Conservation (phyloP, 2,329 filamentous ascomycete species). For the Ophiostoma sp. region DNA sequence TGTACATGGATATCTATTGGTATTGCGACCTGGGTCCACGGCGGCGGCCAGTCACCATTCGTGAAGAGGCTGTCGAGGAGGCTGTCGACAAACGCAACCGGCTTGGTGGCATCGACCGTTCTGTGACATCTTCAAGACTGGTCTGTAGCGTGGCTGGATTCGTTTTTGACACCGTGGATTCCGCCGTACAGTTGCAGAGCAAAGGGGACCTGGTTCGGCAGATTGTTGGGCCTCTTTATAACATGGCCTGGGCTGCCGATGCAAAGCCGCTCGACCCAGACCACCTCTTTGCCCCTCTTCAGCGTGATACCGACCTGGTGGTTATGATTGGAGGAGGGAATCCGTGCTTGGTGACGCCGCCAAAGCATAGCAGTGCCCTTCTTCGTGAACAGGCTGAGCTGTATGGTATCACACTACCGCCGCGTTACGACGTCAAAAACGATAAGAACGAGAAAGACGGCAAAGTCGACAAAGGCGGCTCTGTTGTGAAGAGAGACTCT, state of each 20-base stretch:
- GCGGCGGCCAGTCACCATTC: background rate
- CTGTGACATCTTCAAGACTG: background rate
- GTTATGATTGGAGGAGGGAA: background rate
- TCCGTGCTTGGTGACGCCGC: too few species aligned
- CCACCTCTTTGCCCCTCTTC: background rate
- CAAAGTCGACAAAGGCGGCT: background rate
- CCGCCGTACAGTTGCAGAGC: background rate
- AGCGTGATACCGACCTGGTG: background rate
- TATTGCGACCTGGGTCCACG: background rate
- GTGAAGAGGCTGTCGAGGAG: background rate
- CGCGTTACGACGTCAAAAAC: background rate
- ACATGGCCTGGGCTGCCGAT: background rate
- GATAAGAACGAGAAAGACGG: background rate
- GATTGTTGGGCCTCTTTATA: background rate
- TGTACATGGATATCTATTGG: background rate
- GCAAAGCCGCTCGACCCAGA: background rate
- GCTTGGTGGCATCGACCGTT: too few species aligned
- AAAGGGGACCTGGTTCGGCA: background rate
- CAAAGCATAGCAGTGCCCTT: too few species aligned
- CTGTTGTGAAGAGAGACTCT: background rate
- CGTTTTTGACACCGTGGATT: background rate
- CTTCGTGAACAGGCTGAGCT: background rate
- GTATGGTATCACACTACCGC: background rate
- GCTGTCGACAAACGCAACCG: background rate
- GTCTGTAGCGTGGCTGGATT: background rate